Conservation (phyloP, 805 yeast species). For the Saccharomycopsis microspora region DNA sequence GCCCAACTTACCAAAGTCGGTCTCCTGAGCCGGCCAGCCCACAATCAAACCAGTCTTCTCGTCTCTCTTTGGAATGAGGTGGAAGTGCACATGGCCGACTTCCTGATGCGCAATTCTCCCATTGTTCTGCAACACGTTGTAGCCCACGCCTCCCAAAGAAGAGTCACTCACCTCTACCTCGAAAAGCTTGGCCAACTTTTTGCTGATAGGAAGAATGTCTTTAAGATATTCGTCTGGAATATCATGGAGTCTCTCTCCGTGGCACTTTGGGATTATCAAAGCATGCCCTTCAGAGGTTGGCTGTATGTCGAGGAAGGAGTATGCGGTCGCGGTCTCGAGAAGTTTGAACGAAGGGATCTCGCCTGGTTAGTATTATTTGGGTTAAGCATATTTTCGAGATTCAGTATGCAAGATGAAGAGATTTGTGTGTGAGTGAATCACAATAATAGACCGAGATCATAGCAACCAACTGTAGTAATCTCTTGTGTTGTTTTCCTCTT, state of each 20-base stretch:
- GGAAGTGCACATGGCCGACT: slow-evolving; percentile 95
- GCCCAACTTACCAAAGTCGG: slow-evolving; percentile 65
- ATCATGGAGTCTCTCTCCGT: slow-evolving; percentile 87
- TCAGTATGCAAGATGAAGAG: no score
- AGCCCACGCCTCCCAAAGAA: slow-evolving; percentile 51
- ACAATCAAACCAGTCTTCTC: slow-evolving; percentile 65
- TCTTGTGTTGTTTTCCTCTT: no score
- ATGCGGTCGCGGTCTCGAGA: slow-evolving; percentile 71
- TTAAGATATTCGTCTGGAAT: slow-evolving; percentile 84
- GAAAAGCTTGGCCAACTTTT: slow-evolving; percentile 68
- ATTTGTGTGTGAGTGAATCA: no score
- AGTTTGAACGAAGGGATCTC: slow-evolving; percentile 92
- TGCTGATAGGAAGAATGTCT: slow-evolving; percentile 81
- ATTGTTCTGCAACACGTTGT: slow-evolving; percentile 85
- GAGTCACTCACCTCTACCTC: slow-evolving; percentile 50
- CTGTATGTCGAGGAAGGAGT: slow-evolving; percentile 85
- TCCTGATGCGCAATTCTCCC: slow-evolving; percentile 93
- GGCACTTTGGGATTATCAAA: slow-evolving; percentile 82
- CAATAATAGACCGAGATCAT: no score
- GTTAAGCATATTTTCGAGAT: no score
- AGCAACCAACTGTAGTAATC: no score
- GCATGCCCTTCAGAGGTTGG: slow-evolving; percentile 89
- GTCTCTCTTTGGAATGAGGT: slow-evolving; percentile 82
- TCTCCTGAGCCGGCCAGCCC: slow-evolving; percentile 89
- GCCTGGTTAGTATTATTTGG: slow-evolving; percentile 29